A percentile compares a stretch with the other conserved stretches of the same genome.
phyloP scores from a whole-genome alignment of 768 basidiomycete genomes.

The Boletus rex-veris region DNA sequence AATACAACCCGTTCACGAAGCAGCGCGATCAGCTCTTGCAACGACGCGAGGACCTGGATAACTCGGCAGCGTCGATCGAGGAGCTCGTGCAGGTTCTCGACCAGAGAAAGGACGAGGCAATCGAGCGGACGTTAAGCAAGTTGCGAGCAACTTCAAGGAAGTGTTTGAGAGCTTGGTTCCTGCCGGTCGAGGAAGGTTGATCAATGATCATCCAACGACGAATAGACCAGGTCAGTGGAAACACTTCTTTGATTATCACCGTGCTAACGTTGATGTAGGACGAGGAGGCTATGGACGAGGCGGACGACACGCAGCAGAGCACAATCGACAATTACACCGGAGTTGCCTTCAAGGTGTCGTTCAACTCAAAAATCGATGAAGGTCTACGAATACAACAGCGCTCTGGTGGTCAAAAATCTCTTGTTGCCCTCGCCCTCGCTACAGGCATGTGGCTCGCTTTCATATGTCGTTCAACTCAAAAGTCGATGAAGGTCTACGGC shows the following conservation, averaged over 20 bases:
- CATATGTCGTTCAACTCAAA: conserved; percentile 31
- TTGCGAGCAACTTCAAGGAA: conserved; percentile 94
- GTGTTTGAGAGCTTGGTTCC: conserved; percentile 97
- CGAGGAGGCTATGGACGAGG: conserved; percentile 65
- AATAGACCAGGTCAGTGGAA: conserved; percentile 65
- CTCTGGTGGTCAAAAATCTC: conserved; percentile 95
- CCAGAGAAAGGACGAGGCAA: conserved; percentile 97
- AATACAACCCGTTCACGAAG: conserved; percentile 97
- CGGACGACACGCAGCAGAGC: conserved; percentile 68
- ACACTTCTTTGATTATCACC: background rate
- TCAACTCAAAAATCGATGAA: conserved; percentile 98
- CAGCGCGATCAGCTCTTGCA: conserved; percentile 88
- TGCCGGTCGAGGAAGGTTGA: conserved; percentile 83
- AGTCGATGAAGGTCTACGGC: no score
- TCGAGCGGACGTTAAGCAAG: conserved; percentile 97
- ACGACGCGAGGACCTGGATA: conserved; percentile 88
- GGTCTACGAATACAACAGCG: conserved; percentile 94
- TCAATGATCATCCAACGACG: conserved; percentile 93
- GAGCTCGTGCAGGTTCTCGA: conserved; percentile 92
- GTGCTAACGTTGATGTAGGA: conserved; percentile 42
- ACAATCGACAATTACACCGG: conserved; percentile 94
- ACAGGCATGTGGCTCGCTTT: conserved; percentile 51
- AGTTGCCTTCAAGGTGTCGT: conserved; percentile 96
- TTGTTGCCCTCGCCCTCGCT: conserved; percentile 94
- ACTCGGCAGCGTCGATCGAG: conserved; percentile 83